Conservation (phyloP, 225 moss, liverwort and hornwort species). For the Pseudoscleropodium purum region DNA sequence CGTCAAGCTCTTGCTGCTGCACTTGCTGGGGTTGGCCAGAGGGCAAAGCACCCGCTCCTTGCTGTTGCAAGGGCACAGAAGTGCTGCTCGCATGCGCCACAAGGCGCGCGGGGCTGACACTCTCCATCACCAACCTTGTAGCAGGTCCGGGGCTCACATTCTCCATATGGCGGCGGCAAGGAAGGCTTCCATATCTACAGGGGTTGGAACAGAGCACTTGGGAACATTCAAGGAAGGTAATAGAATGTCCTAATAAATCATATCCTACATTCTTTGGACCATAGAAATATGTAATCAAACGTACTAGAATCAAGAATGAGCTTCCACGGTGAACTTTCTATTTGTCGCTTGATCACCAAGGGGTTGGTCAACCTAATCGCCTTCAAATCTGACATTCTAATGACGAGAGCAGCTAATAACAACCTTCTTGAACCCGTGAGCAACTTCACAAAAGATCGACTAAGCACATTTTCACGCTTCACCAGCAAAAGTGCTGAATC, state of each 20-base stretch:
- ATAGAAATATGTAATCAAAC: too few relatives aligned
- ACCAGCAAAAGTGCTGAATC: not conserved
- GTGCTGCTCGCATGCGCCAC: not conserved
- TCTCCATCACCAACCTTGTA: slow-evolving; percentile 55
- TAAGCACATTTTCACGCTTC: not conserved
- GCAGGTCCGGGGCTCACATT: slow-evolving; percentile 43
- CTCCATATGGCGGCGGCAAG: slow-evolving; percentile 49
- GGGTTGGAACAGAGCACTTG: not conserved
- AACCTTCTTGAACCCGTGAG: not conserved
- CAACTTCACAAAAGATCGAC: not conserved
- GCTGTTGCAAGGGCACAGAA: not conserved
- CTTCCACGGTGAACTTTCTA: too few relatives aligned
- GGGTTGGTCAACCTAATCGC: not conserved
- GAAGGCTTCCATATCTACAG: slow-evolving; percentile 22
- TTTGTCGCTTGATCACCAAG: not conserved
- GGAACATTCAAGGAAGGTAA: not conserved
- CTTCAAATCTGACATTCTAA: not conserved
- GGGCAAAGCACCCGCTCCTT: not conserved
- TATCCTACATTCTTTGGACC: too few relatives aligned
- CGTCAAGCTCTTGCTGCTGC: slow-evolving; percentile 37
- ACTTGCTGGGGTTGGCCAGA: not conserved
- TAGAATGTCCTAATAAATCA: too few relatives aligned
- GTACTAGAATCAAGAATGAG: not conserved
- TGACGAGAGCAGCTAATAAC: not conserved
- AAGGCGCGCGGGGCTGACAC: slow-evolving; percentile 39